A percentile compares a stretch with the other conserved stretches of the same genome.
Conservation (phyloP, 768 basidiomycete species). For the Naganishia antarctica region DNA sequence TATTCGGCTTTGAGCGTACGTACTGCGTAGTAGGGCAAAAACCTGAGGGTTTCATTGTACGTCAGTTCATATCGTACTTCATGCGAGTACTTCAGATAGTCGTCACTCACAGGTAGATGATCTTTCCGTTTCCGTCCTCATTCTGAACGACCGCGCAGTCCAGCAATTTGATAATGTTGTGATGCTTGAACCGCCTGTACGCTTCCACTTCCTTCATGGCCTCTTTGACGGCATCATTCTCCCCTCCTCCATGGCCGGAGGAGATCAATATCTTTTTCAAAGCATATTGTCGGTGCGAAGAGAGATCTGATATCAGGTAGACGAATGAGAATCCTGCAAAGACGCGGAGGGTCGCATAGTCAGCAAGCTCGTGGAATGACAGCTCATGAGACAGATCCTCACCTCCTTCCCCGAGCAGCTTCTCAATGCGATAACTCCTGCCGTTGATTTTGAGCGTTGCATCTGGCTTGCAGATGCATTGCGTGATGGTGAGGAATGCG, state of each 20-base stretch:
- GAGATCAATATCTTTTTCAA: constrained; percentile 66
- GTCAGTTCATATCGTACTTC: too few species aligned
- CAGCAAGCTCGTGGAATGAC: too few species aligned
- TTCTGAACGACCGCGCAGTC: constrained; percentile 86
- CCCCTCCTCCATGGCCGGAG: constrained; percentile 30
- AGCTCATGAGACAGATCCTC: constrained; percentile 58
- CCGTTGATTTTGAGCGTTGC: constrained; percentile 94
- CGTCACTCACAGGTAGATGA: constrained; percentile 67
- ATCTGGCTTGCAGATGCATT: constrained; percentile 50
- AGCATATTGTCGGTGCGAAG: constrained; percentile 74
- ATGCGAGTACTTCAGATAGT: too few species aligned
- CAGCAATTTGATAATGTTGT: constrained; percentile 92
- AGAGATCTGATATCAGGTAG: constrained; percentile 47
- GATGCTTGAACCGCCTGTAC: constrained; percentile 91
- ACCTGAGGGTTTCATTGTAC: too few species aligned
- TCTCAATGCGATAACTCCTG: constrained; percentile 84
- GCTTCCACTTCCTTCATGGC: constrained; percentile 72
- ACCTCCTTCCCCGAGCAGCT: constrained; percentile 87
- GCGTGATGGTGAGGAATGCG: constrained; percentile 42
- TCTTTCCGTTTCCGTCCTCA: constrained; percentile 83
- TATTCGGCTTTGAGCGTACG: constrained; percentile 32
- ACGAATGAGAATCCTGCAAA: constrained; percentile 47
- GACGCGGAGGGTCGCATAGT: too few species aligned
- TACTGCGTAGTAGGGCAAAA: constrained; percentile 87
- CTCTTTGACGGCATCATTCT: constrained; percentile 63